Evolutionary conservation across 2,329 filamentous ascomycete species (phyloP), one percentile per base, ranked within the genome.

Genomic region (Verticillium alfalfae): DNA sequence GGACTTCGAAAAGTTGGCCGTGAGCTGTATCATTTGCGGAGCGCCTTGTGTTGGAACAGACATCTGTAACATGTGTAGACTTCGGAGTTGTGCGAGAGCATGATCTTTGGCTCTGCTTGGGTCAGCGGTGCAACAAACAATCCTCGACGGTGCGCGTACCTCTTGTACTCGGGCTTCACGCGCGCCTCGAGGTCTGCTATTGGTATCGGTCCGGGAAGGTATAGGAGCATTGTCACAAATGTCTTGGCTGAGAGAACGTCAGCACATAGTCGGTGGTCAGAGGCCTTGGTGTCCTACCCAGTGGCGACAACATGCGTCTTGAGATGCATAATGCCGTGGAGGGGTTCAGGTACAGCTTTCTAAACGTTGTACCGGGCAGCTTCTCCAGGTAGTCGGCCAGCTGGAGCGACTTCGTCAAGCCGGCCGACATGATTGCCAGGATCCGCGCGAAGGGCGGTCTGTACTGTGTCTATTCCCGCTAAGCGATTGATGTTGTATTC

Each of bases 271-370:
- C 13, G 1, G 34, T 18, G 22, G 34, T 61, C 59, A 31, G 54
- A 9, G 54, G 13, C 54, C 54, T 57, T 22, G 5, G 3, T 18
- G 26, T 34, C 79, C 70, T 81, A 93, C 91, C 92, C 64, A 98
- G 79, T 71, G 96, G 91, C 62, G 95, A 92, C 62, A 99, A 85
- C 93, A 99, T 97, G 78, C 95, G 93, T 68, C 95, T 88, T 75
- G 98, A 98, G 70, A 99, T 93, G 67, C 95, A 95, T 67, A 99
- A 87, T 41, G 93, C 91, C 1, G 95, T 97, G 52, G 94, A 96
- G 36, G 95, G 95, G 81, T 97, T 93, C 78, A 93, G 90, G 82
- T 99, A 99, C 56, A 99, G 84, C 75, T 92, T 90, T 73, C 88
- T 87, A 76, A 98, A 97, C 39, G 92, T 96, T 52, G 91, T 92